These are phyloP conservation scores for Diutina scorzettiae DNA, from an alignment of 1,139 yeast genomes.

Conservation along the genomic window DNA sequence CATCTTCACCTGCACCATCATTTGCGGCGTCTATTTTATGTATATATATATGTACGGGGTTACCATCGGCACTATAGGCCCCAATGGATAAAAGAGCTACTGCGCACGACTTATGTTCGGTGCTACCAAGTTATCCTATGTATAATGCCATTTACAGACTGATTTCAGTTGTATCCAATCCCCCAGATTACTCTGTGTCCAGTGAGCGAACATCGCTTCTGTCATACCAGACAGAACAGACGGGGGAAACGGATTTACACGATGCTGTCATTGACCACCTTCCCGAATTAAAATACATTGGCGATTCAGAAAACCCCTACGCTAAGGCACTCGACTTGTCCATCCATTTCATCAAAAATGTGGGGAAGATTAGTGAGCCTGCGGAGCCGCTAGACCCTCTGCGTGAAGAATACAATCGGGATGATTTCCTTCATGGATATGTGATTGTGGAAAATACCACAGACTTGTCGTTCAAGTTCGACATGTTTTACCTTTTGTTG, in stretches of 20 bases:
- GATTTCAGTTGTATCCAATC: not conserved
- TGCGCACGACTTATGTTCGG: not conserved
- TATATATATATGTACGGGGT: too few species aligned
- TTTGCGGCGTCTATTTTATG: too few species aligned
- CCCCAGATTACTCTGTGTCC: not conserved
- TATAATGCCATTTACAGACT: not conserved
- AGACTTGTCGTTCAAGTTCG: constrained; percentile 30
- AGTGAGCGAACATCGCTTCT: not conserved
- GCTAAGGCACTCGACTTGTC: constrained; percentile 20
- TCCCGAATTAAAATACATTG: constrained; percentile 22
- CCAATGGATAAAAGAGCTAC: not conserved
- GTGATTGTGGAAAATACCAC: constrained; percentile 34
- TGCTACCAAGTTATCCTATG: not conserved
- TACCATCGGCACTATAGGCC: too few species aligned
- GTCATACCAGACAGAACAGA: constrained; percentile 19
- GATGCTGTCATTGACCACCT: constrained; percentile 29
- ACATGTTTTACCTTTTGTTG: constrained; percentile 45
- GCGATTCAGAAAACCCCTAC: constrained; percentile 16
- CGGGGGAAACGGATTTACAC: constrained; percentile 21
- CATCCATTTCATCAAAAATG: constrained; percentile 24
- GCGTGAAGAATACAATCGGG: constrained; percentile 36
- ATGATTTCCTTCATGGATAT: constrained; percentile 42
- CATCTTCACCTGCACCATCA: too few species aligned
- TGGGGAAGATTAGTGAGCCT: constrained; percentile 17
- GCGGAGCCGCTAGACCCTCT: constrained; percentile 25